These are phyloP conservation scores for Russula vinacea DNA, from an alignment of 768 basidiomycete genomes.

Conservation along the genomic window DNA sequence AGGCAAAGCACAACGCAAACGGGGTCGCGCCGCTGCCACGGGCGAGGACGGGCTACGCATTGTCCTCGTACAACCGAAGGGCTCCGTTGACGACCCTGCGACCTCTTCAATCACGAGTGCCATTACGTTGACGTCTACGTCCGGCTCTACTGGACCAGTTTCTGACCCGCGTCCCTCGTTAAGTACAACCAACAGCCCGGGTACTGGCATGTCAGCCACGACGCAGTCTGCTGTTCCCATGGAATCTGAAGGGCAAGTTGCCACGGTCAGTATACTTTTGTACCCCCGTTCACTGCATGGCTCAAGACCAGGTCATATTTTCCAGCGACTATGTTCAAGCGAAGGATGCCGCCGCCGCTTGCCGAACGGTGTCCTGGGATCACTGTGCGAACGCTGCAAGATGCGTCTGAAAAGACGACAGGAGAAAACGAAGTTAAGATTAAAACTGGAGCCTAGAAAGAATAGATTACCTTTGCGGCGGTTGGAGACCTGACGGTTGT, in stretches of 20 bases:
- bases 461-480: conserved; percentile 5
- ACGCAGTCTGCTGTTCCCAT: background rate
- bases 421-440: conserved; percentile 44
- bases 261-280: conserved; percentile 10
- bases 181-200: background rate
- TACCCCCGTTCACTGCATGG: no score
- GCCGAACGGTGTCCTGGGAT: conserved; percentile 31
- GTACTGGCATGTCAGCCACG: background rate
- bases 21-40: background rate
- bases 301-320: background rate
- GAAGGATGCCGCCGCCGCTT: conserved; percentile 44
- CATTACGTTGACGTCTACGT: background rate
- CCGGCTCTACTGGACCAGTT: background rate
- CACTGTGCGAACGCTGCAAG: conserved; percentile 47
- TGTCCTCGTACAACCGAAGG: conserved; percentile 23
- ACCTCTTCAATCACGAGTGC: conserved; percentile 2
- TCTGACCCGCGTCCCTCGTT: conserved; percentile 5
- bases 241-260: background rate
- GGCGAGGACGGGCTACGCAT: conserved; percentile 17
- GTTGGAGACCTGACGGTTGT: conserved; percentile 2
- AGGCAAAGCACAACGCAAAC: conserved; percentile 12
- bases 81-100: background rate
- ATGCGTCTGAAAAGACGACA: conserved; percentile 46
- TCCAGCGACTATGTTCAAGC: conserved; percentile 34
- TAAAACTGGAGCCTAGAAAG: conserved; percentile 43